A percentile compares a stretch with the other conserved stretches of the same genome.
Conservation (phyloP, 176 grass and related monocot species). For the Aegilops sharonensis region DNA sequence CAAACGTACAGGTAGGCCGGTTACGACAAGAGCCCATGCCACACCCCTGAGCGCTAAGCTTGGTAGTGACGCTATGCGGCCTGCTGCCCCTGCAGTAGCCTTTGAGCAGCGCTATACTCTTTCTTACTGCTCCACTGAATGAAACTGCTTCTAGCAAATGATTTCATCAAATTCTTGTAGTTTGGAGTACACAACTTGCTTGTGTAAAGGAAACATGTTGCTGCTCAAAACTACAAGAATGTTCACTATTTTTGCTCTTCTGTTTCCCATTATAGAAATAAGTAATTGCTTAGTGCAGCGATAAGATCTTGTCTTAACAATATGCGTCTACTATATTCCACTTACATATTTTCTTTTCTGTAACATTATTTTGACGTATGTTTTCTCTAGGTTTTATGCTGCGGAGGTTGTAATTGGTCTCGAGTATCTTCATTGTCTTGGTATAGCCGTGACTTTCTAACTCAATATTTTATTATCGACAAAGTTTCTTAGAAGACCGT, state of each 20-base stretch:
- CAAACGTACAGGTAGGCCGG: background rate
- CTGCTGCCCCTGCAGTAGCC: no score
- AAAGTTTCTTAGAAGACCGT: constrained; percentile 2
- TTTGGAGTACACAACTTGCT: background rate
- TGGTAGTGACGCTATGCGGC: background rate
- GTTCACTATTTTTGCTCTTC: constrained; percentile 8
- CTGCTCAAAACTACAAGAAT: background rate
- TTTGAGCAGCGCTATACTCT: background rate
- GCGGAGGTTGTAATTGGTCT: constrained; percentile 85
- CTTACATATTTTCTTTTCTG: constrained; percentile 18
- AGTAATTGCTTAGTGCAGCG: background rate
- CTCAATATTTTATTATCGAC: constrained; percentile 8
- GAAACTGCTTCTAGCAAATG: constrained; percentile 6
- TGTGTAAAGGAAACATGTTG: background rate
- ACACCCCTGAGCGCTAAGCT: background rate
- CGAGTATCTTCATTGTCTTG: constrained; percentile 95
- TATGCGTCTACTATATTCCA: background rate
- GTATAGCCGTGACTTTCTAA: constrained; percentile 39
- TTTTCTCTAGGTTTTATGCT: constrained; percentile 90
- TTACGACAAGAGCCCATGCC: background rate
- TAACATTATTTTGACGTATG: constrained; percentile 21
- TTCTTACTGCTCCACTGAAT: background rate
- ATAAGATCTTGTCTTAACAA: background rate
- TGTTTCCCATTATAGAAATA: background rate
- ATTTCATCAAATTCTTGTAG: background rate